Base-by-base conservation (phyloP, 352 stramenopile species). In the Peronosclerospora sorghi region DNA sequence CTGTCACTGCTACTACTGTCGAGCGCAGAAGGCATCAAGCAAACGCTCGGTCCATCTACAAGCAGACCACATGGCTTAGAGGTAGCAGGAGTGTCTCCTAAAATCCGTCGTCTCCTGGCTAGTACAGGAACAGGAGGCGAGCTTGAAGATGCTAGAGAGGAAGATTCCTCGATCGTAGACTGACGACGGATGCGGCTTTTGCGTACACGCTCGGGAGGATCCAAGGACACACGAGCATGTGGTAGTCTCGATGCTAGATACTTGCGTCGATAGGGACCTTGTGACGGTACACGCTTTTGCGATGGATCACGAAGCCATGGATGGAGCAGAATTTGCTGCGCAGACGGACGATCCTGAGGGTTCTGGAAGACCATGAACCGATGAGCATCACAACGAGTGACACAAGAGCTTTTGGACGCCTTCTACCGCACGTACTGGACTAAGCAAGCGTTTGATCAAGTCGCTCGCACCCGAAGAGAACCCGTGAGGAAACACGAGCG, bases 381-480 rank as follows among this genome's bases (percentile, higher is more conserved):
- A 27, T 19, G 44, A 18, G 24, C 13, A 35, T 1, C n/a, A 15
- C n/a, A 41, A 20, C 0, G 18, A 41, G 8, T n/a, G n/a, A n/a
- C n/a, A n/a, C n/a, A n/a, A n/a, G 9, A 2, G 28, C 28, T 15
- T n/a, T 34, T 34, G 4, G 28, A 34, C 6, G 26, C 26, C 10
- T 8, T 5, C 4, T 30, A 23, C 10, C n/a, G 17, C 7, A 47
- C 56, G 18, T 61, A 80, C 73, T 26, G 54, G 12, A 8, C 59
- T 71, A 14, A 86, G 55, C 29, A 86, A 45, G 9, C 73, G 59
- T 45, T 75, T 78, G 43, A 86, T 83, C 19, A 86, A 41, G 42
- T 86, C 70, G 8, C 52, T 54, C 6, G 66, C 69, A 4, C 59
- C 69, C 5, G 68, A 62, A 18, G 70, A 82, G 34, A 83, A 83